Evolutionary conservation across 495 filamentous ascomycete genomes (phyloP).

Genomic region (Penicillium daleae): DNA sequence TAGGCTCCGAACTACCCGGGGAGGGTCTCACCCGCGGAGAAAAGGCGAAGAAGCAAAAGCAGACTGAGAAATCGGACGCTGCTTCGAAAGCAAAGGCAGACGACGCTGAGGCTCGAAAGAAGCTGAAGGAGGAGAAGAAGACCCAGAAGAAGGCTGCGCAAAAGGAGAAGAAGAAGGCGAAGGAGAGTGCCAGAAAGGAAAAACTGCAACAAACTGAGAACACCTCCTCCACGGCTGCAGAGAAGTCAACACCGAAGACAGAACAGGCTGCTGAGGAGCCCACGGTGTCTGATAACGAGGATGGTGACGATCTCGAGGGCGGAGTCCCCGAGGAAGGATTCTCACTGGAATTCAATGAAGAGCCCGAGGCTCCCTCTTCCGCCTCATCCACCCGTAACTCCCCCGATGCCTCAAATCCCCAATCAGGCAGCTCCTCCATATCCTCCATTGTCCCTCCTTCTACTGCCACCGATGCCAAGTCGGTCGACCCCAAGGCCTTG

Average conservation of each 20-base stretch:
- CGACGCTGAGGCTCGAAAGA: constrained; percentile 45
- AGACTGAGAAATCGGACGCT: constrained; percentile 34
- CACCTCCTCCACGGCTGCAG: constrained; percentile 17
- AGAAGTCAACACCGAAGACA: constrained; percentile 25
- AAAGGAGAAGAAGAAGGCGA: constrained; percentile 54
- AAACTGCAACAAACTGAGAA: constrained; percentile 48
- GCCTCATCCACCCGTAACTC: constrained; percentile 62
- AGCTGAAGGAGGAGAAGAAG: constrained; percentile 52
- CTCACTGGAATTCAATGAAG: constrained; percentile 44
- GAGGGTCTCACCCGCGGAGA: constrained; percentile 46
- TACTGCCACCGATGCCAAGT: constrained; percentile 38
- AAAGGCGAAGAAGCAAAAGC: constrained; percentile 41
- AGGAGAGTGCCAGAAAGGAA: constrained; percentile 49
- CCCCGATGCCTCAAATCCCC: constrained; percentile 60
- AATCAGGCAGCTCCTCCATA: constrained; percentile 71
- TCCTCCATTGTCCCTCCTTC: constrained; percentile 68
- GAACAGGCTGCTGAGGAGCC: constrained; percentile 40
- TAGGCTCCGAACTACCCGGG: constrained; percentile 47
- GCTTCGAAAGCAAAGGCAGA: constrained; percentile 35
- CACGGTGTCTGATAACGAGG: constrained; percentile 28
- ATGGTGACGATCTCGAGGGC: constrained; percentile 41
- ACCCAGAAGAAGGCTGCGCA: constrained; percentile 53
- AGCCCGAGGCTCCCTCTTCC: constrained; percentile 47
- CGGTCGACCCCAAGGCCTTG: constrained; percentile 42
- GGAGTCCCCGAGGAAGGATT: constrained; percentile 51